phyloP scores from a whole-genome alignment of 805 yeast species.

The Cyberlindnera amylophila region DNA sequence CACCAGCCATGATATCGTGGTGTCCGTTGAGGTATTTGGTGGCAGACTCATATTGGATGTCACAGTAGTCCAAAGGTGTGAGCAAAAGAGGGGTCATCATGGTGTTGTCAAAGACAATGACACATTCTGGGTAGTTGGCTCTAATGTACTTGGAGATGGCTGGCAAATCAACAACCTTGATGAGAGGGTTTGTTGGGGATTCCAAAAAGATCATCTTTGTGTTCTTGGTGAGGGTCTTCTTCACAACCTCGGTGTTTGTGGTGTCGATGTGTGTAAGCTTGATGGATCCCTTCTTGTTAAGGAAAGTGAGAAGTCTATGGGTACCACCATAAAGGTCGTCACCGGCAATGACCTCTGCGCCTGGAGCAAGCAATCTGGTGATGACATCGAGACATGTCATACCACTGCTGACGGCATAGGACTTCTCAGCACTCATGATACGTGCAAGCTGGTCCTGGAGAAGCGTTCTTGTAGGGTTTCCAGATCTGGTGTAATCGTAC shows the following conservation, averaged over 20 bases:
- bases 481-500: slow-evolving; percentile 85
- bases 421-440: slow-evolving; percentile 72
- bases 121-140: slow-evolving; percentile 56
- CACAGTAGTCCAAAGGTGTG: slow-evolving; percentile 82
- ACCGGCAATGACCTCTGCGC: slow-evolving; percentile 92
- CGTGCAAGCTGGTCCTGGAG: slow-evolving; percentile 74
- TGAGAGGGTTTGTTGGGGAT: slow-evolving; percentile 90
- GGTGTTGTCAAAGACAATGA: slow-evolving; percentile 89
- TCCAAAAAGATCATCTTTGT: slow-evolving; percentile 84
- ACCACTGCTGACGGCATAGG: slow-evolving; percentile 84
- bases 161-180: slow-evolving; percentile 79
- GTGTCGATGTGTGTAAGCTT: slow-evolving; percentile 78
- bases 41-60: slow-evolving; percentile 90
- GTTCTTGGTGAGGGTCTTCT: slow-evolving; percentile 46
- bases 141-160: slow-evolving; percentile 66
- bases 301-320: slow-evolving; percentile 74
- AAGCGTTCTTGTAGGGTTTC: slow-evolving; percentile 87
- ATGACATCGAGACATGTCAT: slow-evolving; percentile 92
- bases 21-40: slow-evolving; percentile 92
- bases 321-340: slow-evolving; percentile 95
- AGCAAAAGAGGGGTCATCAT: slow-evolving; percentile 92
- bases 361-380: slow-evolving; percentile 65
- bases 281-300: slow-evolving; percentile 60
- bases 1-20: slow-evolving; percentile 96
- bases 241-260: slow-evolving; percentile 60